A percentile compares a stretch with the other conserved stretches of the same genome.
These are phyloP conservation scores for Malassezia obtusa DNA, from an alignment of 1,284 basidiomycete genomes.

Conservation along the genomic window DNA sequence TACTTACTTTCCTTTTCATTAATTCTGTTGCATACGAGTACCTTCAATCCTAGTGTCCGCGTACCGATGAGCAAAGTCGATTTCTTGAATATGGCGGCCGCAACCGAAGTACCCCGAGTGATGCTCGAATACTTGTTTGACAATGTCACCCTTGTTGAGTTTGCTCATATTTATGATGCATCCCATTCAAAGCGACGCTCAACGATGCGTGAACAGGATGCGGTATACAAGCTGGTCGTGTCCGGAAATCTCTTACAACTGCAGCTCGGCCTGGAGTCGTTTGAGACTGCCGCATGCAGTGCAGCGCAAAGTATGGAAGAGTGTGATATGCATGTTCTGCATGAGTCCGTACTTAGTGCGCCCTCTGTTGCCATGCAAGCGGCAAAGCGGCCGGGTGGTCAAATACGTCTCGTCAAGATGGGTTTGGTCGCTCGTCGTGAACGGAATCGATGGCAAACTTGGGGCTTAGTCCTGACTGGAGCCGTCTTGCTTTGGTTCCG, in stretches of 20 bases:
- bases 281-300: not conserved
- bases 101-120: conserved; percentile 73
- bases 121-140: conserved; percentile 93
- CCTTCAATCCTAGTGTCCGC: conserved; percentile 94
- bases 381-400: conserved; percentile 51
- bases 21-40: conserved; percentile 97
- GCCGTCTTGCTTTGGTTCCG: conserved; percentile 88
- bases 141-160: conserved; percentile 83
- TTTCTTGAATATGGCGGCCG: conserved; percentile 32
- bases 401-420: conserved; percentile 70
- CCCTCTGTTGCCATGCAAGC: not conserved
- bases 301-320: not conserved
- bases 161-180: conserved; percentile 59
- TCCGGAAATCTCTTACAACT: conserved; percentile 9
- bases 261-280: not conserved
- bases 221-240: conserved; percentile 2
- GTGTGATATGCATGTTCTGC: not conserved
- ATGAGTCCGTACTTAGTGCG: not conserved
- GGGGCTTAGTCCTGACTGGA: conserved; percentile 74
- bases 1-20: conserved; percentile 95
- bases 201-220: conserved; percentile 1
- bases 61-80: conserved; percentile 67
- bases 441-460: conserved; percentile 63
- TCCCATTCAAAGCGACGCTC: conserved; percentile 16
- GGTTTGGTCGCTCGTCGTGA: conserved; percentile 73